Conservation (phyloP, 2,329 filamentous ascomycete genomes). For the Dendryphion nanum region DNA sequence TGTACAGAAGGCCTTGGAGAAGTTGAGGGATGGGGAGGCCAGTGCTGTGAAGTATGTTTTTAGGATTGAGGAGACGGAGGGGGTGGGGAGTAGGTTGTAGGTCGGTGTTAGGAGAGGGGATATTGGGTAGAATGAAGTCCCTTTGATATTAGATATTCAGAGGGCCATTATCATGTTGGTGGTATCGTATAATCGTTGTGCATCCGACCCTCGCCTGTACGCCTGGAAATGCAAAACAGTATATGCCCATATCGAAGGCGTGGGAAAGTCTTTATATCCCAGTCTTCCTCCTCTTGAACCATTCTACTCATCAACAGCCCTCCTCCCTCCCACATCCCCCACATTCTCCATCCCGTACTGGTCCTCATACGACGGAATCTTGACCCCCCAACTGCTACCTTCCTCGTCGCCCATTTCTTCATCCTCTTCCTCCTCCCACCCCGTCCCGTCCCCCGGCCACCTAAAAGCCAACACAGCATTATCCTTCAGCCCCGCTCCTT, state of each 20-base stretch:
- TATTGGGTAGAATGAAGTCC: background rate
- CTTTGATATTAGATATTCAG: too few species aligned
- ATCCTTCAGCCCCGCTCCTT: constrained; percentile 36
- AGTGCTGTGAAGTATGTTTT: constrained; percentile 66
- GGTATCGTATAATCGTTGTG: too few species aligned
- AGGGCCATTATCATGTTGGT: too few species aligned
- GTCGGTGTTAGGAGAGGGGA: background rate
- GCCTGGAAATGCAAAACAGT: too few species aligned
- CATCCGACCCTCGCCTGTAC: too few species aligned
- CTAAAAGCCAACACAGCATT: constrained; percentile 36
- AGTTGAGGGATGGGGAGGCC: constrained; percentile 60
- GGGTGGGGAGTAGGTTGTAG: constrained; percentile 6
- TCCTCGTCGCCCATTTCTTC: constrained; percentile 14
- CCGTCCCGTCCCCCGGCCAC: constrained; percentile 29
- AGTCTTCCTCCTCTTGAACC: too few species aligned
- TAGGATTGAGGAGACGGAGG: constrained; percentile 50
- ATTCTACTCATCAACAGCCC: too few species aligned
- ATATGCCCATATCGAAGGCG: too few species aligned
- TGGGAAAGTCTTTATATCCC: too few species aligned
- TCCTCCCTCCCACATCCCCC: constrained; percentile 28
- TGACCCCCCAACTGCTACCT: constrained; percentile 33
- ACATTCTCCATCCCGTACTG: constrained; percentile 32
- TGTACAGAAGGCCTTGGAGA: constrained; percentile 52
- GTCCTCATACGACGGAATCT: constrained; percentile 38
- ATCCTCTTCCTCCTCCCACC: constrained; percentile 11